A percentile compares a stretch with the other conserved stretches of the same genome.
Conservation (phyloP, 1,139 yeast genomes). For the Geotrichum cucujoidarum region DNA sequence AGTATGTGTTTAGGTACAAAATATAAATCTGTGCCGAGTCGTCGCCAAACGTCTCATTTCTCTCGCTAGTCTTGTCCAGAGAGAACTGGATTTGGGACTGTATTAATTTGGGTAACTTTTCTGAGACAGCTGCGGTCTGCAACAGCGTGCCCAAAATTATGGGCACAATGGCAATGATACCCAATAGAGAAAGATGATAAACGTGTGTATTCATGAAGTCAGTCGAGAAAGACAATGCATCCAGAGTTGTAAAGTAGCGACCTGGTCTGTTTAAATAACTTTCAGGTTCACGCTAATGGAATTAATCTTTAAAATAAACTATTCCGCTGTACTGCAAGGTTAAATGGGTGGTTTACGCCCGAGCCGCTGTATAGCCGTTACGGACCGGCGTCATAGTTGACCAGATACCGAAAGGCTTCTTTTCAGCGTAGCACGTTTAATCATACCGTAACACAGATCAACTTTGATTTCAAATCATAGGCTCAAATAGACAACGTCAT, state of each 20-base stretch:
- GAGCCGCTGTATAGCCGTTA: too few relatives aligned
- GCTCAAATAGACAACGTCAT: too few relatives aligned
- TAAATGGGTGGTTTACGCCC: too few relatives aligned
- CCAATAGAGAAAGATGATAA: neutral
- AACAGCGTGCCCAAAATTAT: neutral
- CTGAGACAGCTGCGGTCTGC: neutral
- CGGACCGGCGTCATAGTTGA: too few relatives aligned
- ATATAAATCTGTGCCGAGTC: neutral
- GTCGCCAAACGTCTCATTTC: neutral
- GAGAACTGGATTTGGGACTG: neutral
- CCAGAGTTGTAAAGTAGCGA: neutral
- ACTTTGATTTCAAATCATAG: too few relatives aligned
- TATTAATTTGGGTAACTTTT: neutral
- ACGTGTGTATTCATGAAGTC: neutral
- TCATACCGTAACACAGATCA: too few relatives aligned
- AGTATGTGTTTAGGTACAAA: neutral
- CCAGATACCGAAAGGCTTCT: too few relatives aligned
- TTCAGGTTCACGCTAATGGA: too few relatives aligned
- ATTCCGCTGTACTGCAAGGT: too few relatives aligned
- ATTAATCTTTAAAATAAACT: too few relatives aligned
- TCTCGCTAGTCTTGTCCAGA: neutral
- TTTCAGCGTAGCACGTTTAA: too few relatives aligned
- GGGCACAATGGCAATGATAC: neutral
- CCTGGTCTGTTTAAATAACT: too few relatives aligned
- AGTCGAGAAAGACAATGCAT: neutral